Evolutionary conservation across 164 flowering plant species (phyloP), one percentile per base, ranked within the genome.

Genomic region (Santalum album): DNA sequence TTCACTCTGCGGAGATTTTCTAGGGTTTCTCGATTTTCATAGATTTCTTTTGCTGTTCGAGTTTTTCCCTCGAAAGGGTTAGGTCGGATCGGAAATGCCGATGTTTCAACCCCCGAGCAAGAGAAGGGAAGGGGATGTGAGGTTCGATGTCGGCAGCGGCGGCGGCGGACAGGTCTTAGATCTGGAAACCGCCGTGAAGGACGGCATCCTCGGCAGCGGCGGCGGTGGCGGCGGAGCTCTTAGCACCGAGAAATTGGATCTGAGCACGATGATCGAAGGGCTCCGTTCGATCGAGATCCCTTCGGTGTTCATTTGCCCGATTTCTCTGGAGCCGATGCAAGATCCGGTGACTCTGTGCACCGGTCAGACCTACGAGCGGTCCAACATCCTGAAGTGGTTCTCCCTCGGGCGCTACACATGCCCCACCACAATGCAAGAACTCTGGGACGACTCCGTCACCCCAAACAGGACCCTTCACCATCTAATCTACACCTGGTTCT

Each of bases 281-380:
- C 65, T 76, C 9, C 76, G 77, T 47, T 60, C 69, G 14, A 32
- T 56, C 7, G 86, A 83, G 43, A 73, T 82, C 15, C 95, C 95
- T 21, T 46, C 71, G 10, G 86, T 80, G 17, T 87, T 84, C 71
- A 79, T 75, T 22, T 87, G 96, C 60, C 96, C 96, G 51, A 84
- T 87, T 42, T 84, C 96, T 11, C 65, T 84, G 1, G 96, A 87
- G 32, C 74, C 89, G 35, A 87, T 87, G 96, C 79, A 69, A 56
- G 89, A 84, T 40, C 91, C 96, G 10, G 96, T 87, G 22, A 80
- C 85, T 2, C 72, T 87, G 12, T 73, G 81, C 51, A 77, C 96
- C 0, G 92, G 96, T 23, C 82, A 81, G 60, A 87, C 92, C 36
- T 84, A 87, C 45, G 90, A 87, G 69, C 63, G 82, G 25, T 67